Base-by-base conservation (phyloP, 192 early-diverging fungal genomes). In the Linderina pennispora region DNA sequence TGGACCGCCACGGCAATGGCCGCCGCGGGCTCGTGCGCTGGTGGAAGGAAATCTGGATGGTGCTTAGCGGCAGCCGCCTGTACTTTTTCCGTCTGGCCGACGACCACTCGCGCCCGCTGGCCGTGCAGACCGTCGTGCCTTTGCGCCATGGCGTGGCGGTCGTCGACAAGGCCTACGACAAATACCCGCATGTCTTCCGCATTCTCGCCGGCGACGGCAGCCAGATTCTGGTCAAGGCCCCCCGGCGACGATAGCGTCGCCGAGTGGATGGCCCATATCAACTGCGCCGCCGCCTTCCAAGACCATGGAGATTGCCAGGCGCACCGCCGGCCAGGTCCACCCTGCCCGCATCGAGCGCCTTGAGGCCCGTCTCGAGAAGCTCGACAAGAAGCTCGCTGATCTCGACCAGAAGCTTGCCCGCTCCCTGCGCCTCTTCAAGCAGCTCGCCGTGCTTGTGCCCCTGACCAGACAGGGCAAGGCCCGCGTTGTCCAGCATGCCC, bases 131-230 rank as follows among this genome's bases (percentile, higher is more conserved):
- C 34, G 55, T 87, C 28, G 56, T 81, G 6, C 79, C 85, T 25
- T 74, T 84, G 20, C 55, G 74, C 16, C 75, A 83, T 34, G 80
- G 83, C 8, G 77, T 89, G 19, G 80, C 81, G 14, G 64, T 89
- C 10, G 78, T 78, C 19, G 87, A 89, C 28, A 61, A 77, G 9
- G 65, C 50, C 5, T 89, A 89, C 61, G 78, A 54, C 36, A 89
- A 89, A 74, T 86, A 89, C 42, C 76, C 79, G n/a, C 76, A 89
- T 28, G 85, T 85, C n/a, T 87, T 87, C 56, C 78, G 87, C 15
- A 55, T 89, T 15, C 74, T 81, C 16, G 77, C 81, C 4, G 80
- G 74, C 4, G 80, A 86, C 32, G 81, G 81, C 19, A 79, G 86
- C 48, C 83, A 87, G 50, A 82, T 83, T 38, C 50, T 89, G 28